A percentile compares a stretch with the other conserved stretches of the same genome.
Conservation (phyloP, 2,329 filamentous ascomycete genomes). For the Geosmithia morbida region DNA sequence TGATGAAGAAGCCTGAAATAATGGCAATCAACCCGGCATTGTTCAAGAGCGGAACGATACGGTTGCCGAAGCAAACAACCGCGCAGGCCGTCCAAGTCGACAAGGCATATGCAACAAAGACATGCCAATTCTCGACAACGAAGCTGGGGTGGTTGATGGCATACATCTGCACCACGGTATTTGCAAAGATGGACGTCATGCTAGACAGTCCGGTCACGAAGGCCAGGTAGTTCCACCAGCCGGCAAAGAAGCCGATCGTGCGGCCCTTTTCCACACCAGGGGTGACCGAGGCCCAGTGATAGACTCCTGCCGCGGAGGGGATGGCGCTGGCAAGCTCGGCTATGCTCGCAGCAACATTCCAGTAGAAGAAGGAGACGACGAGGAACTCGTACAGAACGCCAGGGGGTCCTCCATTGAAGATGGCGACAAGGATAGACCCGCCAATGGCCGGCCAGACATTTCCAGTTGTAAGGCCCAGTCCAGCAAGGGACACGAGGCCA, state of each 20-base stretch:
- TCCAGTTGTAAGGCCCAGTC: conserved; percentile 24
- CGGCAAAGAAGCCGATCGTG: conserved; percentile 28
- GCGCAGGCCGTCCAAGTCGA: conserved; percentile 22
- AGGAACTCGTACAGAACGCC: conserved; percentile 49
- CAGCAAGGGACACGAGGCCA: conserved; percentile 23
- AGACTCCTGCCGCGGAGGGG: conserved; percentile 45
- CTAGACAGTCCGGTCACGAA: conserved; percentile 23
- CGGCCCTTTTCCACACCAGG: conserved; percentile 36
- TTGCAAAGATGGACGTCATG: conserved; percentile 24
- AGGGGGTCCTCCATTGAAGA: conserved; percentile 47
- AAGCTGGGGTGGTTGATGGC: conserved; percentile 23
- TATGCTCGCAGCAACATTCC: conserved; percentile 40
- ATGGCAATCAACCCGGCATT: conserved; percentile 36
- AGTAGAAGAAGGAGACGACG: conserved; percentile 35
- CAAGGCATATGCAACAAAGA: conserved; percentile 25
- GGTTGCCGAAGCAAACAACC: conserved; percentile 37
- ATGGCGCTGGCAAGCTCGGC: conserved; percentile 47
- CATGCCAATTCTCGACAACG: conserved; percentile 22
- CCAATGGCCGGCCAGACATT: conserved; percentile 29
- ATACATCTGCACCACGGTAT: conserved; percentile 27
- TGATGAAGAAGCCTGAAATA: conserved; percentile 37
- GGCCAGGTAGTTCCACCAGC: conserved; percentile 29
- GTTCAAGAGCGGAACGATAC: conserved; percentile 34
- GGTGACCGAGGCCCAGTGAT: conserved; percentile 47
- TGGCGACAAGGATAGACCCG: conserved; percentile 30